These are phyloP conservation scores for Mycena floridula DNA, from an alignment of 768 basidiomycete genomes.

Conservation along the genomic window DNA sequence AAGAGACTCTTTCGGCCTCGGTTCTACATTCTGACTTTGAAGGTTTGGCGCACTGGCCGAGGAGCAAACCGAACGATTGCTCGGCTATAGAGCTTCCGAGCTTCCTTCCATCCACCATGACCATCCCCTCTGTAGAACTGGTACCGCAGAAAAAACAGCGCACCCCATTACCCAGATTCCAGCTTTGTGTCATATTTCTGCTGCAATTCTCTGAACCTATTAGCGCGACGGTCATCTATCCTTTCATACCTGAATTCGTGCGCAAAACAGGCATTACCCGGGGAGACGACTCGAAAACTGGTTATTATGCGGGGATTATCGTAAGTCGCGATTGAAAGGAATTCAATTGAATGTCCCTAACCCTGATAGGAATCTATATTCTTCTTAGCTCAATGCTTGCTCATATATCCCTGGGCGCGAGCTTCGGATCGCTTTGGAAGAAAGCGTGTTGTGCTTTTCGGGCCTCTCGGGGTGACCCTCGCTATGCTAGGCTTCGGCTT, in stretches of 20 bases:
- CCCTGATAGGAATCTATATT: slow-evolving; percentile 31
- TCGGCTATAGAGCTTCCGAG: too few relatives aligned
- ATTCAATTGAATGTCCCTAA: too few relatives aligned
- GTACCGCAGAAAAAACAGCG: too few relatives aligned
- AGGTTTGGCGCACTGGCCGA: too few relatives aligned
- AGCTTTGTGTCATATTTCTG: slow-evolving; percentile 8
- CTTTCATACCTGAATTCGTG: slow-evolving; percentile 39
- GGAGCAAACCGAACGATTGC: too few relatives aligned
- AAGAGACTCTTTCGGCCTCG: too few relatives aligned
- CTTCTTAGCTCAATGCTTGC: slow-evolving; percentile 26
- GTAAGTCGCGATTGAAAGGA: slow-evolving; percentile 24
- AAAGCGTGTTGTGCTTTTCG: slow-evolving; percentile 25
- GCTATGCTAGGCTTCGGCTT: too few relatives aligned
- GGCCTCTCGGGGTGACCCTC: slow-evolving; percentile 24
- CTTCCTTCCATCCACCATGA: too few relatives aligned
- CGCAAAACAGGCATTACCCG: slow-evolving; percentile 35
- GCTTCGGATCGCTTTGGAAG: slow-evolving; percentile 31
- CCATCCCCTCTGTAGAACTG: too few relatives aligned
- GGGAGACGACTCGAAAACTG: slow-evolving; percentile 37
- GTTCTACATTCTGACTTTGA: too few relatives aligned
- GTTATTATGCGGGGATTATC: slow-evolving; percentile 44
- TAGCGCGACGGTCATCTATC: too few relatives aligned
- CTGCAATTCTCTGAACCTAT: slow-evolving; percentile 13
- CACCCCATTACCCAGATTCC: too few relatives aligned
- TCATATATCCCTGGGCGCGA: slow-evolving; percentile 26